A percentile compares a stretch with the other conserved stretches of the same genome.
Conservation (phyloP, 179 eudicot genomes). For the Monotropa hypopitys region DNA sequence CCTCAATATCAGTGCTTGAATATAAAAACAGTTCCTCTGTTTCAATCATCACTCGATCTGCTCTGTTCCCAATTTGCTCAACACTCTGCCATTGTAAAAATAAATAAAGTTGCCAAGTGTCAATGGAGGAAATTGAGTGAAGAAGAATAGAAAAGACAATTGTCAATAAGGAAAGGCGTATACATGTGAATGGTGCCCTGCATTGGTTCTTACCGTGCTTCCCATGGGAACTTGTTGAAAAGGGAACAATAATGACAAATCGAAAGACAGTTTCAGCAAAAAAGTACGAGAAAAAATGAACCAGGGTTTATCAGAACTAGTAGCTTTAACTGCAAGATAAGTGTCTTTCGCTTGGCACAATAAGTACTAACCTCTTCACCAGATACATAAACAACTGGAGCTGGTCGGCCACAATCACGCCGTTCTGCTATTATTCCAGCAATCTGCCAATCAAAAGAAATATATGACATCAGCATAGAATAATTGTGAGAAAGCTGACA, state of each 20-base stretch:
- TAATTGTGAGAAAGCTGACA: not conserved
- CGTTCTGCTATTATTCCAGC: constrained; percentile 84
- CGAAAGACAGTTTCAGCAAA: not conserved
- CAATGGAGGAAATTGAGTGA: not conserved
- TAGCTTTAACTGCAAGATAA: not conserved
- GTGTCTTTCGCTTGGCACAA: not conserved
- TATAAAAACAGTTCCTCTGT: constrained; percentile 66
- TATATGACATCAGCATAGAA: constrained; percentile 10
- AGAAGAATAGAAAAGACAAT: not conserved
- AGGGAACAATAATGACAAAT: not conserved
- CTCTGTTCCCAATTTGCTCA: constrained; percentile 93
- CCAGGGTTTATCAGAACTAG: not conserved
- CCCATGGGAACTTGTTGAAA: not conserved
- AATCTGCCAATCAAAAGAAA: constrained; percentile 41
- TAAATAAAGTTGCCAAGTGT: not conserved
- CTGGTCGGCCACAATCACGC: constrained; percentile 27
- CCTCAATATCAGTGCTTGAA: constrained; percentile 92
- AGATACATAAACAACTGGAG: constrained; percentile 83
- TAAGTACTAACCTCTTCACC: constrained; percentile 80
- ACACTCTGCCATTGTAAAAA: constrained; percentile 51
- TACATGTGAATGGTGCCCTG: not conserved
- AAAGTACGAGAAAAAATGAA: not conserved
- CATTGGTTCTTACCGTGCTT: not conserved
- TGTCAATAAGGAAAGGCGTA: not conserved
- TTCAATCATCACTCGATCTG: constrained; percentile 66